A percentile compares a stretch with the other conserved stretches of the same genome.
phyloP scores from a whole-genome alignment of 2,329 filamentous ascomycete species.

The Penicillium sp. region DNA sequence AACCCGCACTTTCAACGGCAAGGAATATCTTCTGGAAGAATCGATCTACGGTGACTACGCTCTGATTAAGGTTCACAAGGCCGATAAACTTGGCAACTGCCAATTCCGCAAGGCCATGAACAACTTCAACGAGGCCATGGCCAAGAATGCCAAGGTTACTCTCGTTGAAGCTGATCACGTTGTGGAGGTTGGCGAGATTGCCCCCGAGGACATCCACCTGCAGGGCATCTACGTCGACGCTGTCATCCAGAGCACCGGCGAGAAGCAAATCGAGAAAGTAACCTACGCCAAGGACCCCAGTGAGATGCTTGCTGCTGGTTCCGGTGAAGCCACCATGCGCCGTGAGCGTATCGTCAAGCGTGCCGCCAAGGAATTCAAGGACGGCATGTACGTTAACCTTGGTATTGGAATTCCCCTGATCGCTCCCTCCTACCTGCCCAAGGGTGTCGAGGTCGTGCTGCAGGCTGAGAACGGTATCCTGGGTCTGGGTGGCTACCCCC shows the following conservation, averaged over 20 bases:
- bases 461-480: slow-evolving; percentile 86
- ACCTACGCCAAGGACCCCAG: slow-evolving; percentile 68
- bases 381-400: slow-evolving; percentile 88
- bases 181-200: slow-evolving; percentile 69
- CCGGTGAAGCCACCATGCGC: slow-evolving; percentile 65
- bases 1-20: slow-evolving; percentile 70
- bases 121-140: slow-evolving; percentile 74
- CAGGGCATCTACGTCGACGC: slow-evolving; percentile 84
- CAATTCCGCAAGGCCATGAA: slow-evolving; percentile 74
- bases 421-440: slow-evolving; percentile 70
- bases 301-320: slow-evolving; percentile 49
- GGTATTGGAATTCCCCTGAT: slow-evolving; percentile 84
- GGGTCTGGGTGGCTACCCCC: slow-evolving; percentile 76
- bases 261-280: slow-evolving; percentile 75
- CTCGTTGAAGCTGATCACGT: slow-evolving; percentile 87
- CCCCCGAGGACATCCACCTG: slow-evolving; percentile 71
- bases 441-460: slow-evolving; percentile 71
- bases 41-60: slow-evolving; percentile 74
- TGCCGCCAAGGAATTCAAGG: slow-evolving; percentile 76
- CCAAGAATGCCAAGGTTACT: slow-evolving; percentile 73
- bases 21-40: slow-evolving; percentile 73
- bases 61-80: slow-evolving; percentile 73
- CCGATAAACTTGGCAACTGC: slow-evolving; percentile 74
- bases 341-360: slow-evolving; percentile 77
- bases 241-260: slow-evolving; percentile 69